Evolutionary conservation across 2,329 filamentous ascomycete genomes (phyloP).

Genomic region (Aspergillus ustus): DNA sequence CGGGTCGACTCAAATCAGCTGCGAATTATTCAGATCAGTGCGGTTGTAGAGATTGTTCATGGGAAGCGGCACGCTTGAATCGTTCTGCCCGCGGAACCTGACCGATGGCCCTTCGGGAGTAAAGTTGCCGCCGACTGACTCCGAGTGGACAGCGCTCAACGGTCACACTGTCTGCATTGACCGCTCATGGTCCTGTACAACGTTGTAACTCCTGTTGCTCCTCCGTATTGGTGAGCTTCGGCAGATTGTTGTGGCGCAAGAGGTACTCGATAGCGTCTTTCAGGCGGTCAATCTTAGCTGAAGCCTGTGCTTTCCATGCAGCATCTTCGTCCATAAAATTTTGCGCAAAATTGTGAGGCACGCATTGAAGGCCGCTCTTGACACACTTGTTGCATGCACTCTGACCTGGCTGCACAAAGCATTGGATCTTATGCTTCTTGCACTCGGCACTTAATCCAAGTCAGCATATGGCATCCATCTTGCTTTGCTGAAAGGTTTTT

Average conservation of each 20-base stretch:
- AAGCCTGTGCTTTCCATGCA: conserved; percentile 16
- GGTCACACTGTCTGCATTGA: background rate
- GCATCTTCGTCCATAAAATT: conserved; percentile 19
- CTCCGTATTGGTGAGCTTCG: background rate
- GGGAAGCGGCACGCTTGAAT: conserved; percentile 40
- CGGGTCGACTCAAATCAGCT: conserved; percentile 7
- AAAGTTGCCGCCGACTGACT: conserved; percentile 6
- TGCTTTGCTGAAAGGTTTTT: background rate
- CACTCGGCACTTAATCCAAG: conserved; percentile 14
- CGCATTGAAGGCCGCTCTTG: conserved; percentile 10
- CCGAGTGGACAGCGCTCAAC: background rate
- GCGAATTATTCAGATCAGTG: conserved; percentile 47
- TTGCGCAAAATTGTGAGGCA: conserved; percentile 18
- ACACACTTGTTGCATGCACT: conserved; percentile 12
- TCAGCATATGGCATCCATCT: background rate
- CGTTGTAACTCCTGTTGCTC: too few relatives aligned
- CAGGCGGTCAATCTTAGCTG: conserved; percentile 14
- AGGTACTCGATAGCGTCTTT: conserved; percentile 12
- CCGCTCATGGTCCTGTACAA: background rate
- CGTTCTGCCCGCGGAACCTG: conserved; percentile 11
- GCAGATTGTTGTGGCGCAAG: conserved; percentile 7
- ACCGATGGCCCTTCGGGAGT: conserved; percentile 10
- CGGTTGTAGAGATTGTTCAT: conserved; percentile 45
- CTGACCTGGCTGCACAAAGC: conserved; percentile 25
- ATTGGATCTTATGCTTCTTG: conserved; percentile 19